Evolutionary conservation across 1,284 basidiomycete species (phyloP).

Genomic region (Melampsora larici-populina): DNA sequence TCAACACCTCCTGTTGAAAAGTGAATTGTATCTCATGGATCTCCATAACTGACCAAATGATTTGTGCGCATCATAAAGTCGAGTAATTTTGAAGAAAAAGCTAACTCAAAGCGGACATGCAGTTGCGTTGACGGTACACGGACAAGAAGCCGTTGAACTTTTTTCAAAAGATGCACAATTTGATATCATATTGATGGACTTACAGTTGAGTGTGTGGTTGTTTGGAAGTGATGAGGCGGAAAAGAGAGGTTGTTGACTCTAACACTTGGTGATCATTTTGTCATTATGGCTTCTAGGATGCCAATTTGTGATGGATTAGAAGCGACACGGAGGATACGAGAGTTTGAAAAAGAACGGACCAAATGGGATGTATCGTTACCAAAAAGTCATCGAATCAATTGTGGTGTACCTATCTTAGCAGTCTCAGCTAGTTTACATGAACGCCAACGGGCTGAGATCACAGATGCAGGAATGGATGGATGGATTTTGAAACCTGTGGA

Average conservation of each 20-base stretch:
- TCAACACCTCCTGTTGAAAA: not conserved
- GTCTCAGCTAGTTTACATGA: conserved; percentile 74
- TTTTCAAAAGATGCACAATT: conserved; percentile 46
- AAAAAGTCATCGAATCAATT: conserved; percentile 63
- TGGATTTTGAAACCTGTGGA: conserved; percentile 85
- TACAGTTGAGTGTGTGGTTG: conserved; percentile 36
- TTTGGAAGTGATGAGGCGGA: conserved; percentile 38
- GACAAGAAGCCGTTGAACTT: conserved; percentile 49
- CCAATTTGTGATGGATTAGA: conserved; percentile 50
- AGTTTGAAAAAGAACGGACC: conserved; percentile 46
- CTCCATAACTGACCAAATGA: too few species aligned
- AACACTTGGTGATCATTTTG: conserved; percentile 4
- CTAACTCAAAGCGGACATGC: conserved; percentile 50
- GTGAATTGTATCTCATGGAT: not conserved
- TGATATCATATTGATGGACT: conserved; percentile 42
- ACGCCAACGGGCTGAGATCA: conserved; percentile 62
- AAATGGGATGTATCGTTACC: not conserved
- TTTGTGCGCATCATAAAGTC: conserved; percentile 15
- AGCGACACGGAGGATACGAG: conserved; percentile 48
- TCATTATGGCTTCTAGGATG: conserved; percentile 36
- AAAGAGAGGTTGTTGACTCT: conserved; percentile 48
- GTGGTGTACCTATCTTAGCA: conserved; percentile 73
- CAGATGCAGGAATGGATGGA: conserved; percentile 68
- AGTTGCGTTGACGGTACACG: conserved; percentile 49
- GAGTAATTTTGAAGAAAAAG: conserved; percentile 50